Percentiles rank a stretch among this genome's conserved stretches.
phyloP scores from a whole-genome alignment of 2,329 filamentous ascomycete genomes.

The Xylariomycetidae sp. region DNA sequence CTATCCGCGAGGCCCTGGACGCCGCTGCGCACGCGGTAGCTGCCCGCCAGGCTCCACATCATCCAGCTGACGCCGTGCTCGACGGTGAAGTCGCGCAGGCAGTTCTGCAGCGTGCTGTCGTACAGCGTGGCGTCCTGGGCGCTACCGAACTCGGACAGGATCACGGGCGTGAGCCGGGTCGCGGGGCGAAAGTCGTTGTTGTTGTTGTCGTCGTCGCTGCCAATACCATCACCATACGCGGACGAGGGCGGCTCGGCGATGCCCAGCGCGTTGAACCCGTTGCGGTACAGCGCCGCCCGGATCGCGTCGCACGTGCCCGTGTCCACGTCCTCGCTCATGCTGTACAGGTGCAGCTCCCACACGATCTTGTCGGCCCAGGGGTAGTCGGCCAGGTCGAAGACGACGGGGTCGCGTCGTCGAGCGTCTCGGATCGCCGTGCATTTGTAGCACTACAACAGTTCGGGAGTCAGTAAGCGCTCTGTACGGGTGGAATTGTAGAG shows the following conservation, averaged over 20 bases:
- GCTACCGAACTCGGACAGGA: slow-evolving; percentile 45
- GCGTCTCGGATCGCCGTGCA: slow-evolving; percentile 38
- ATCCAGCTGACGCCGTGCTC: slow-evolving; percentile 43
- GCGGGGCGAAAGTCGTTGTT: slow-evolving; percentile 30
- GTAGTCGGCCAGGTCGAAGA: slow-evolving; percentile 41
- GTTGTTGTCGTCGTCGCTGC: no score
- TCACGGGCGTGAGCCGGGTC: slow-evolving; percentile 39
- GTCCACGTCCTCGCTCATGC: slow-evolving; percentile 36
- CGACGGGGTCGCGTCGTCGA: slow-evolving; percentile 34
- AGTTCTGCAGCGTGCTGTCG: slow-evolving; percentile 41
- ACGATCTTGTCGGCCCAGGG: slow-evolving; percentile 44
- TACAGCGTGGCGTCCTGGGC: slow-evolving; percentile 36
- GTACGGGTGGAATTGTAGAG: no score
- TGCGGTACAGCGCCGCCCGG: slow-evolving; percentile 43
- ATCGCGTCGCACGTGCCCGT: slow-evolving; percentile 43
- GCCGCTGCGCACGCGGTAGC: slow-evolving; percentile 40
- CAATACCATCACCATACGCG: slow-evolving; percentile 33
- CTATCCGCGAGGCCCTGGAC: slow-evolving; percentile 41
- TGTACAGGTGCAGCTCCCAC: slow-evolving; percentile 41
- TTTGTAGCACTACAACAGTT: no score
- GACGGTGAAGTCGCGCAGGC: slow-evolving; percentile 39
- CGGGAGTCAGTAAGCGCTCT: no score
- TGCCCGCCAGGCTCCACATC: slow-evolving; percentile 45
- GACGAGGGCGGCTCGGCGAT: slow-evolving; percentile 36
- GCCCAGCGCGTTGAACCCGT: slow-evolving; percentile 44